A percentile compares a stretch with the other conserved stretches of the same genome.
Conservation (phyloP, 2,329 filamentous ascomycete species). For the Neofusicoccum parvum region DNA sequence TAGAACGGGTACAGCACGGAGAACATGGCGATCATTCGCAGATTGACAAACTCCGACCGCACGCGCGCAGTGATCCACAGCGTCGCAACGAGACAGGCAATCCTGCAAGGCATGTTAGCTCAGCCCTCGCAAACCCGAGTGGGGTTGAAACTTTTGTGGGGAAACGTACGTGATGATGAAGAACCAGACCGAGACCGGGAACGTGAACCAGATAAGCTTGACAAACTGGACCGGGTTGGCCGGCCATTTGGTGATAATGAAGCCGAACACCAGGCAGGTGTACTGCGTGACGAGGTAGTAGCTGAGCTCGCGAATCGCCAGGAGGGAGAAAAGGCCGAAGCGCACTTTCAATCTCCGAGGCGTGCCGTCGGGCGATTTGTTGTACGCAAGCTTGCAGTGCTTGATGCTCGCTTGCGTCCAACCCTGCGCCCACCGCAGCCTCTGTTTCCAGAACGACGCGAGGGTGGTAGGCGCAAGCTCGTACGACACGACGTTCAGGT, state of each 20-base stretch:
- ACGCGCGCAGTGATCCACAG: constrained; percentile 51
- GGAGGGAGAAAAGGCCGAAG: constrained; percentile 49
- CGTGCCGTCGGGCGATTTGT: constrained; percentile 29
- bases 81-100: constrained; percentile 48
- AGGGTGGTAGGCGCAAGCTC: constrained; percentile 52
- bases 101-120: constrained; percentile 27
- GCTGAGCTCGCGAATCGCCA: constrained; percentile 49
- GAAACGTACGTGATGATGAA: constrained; percentile 46
- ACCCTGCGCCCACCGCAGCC: constrained; percentile 54
- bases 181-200: constrained; percentile 52
- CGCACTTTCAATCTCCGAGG: constrained; percentile 40
- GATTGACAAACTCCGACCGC: constrained; percentile 49
- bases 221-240: constrained; percentile 39
- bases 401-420: constrained; percentile 52
- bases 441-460: constrained; percentile 52
- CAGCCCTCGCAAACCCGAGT: constrained; percentile 4
- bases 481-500: constrained; percentile 53
- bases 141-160: not conserved
- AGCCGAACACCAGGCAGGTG: constrained; percentile 48
- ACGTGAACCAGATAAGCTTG: constrained; percentile 51
- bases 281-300: constrained; percentile 55
- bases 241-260: constrained; percentile 50
- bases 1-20: constrained; percentile 48
- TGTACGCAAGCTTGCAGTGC: constrained; percentile 48
- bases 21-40: constrained; percentile 47